Base-by-base conservation (phyloP, 257 asterid genomes). In the Mentha longifolia region DNA sequence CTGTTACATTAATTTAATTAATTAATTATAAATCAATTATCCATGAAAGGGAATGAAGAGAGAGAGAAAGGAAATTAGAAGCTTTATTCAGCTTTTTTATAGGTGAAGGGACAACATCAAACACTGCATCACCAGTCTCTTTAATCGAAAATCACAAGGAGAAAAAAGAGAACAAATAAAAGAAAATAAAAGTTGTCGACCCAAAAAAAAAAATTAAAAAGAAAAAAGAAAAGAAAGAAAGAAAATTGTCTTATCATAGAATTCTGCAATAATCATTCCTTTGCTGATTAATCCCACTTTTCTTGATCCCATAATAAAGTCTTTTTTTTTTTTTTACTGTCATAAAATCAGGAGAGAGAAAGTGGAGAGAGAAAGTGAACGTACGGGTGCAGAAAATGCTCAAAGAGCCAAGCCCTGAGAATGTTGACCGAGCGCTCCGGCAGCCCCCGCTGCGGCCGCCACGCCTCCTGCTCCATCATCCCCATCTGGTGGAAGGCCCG, bases 381-480 rank as follows among this genome's bases (percentile, higher is more conserved):
- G 76, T 92, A 95, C 99, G 99, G 99, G 80, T 95, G 90, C 8
- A 95, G 83, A 70, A 95, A 95, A 85, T 95, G 99, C 77, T 95
- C 98, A 63, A 95, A 95, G 75, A 95, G 98, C 99, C 99, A 95
- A 47, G 99, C 95, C 70, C 99, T 77, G 68, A 95, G 80, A 55
- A 90, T 86, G 83, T 89, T 95, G 68, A 95, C 98, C 0, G 99
- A 95, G 5, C 98, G 81, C 74, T 92, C 98, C n/a, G 99, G 99
- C 77, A 95, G 50, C 1, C 99, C 99, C 33, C 99, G 61, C 54
- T 92, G 99, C 3, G 99, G 99, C 71, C 99, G 64, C 99, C 99
- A 95, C 0, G 98, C 99, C 76, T 92, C 98, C 70, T 95, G 99
- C 54, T 95, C 98, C 95, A 90, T 87, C 90, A 90, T 87, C 3